Evolutionary conservation across 768 basidiomycete genomes (phyloP).

Genomic region (Leccinum rimulosum): DNA sequence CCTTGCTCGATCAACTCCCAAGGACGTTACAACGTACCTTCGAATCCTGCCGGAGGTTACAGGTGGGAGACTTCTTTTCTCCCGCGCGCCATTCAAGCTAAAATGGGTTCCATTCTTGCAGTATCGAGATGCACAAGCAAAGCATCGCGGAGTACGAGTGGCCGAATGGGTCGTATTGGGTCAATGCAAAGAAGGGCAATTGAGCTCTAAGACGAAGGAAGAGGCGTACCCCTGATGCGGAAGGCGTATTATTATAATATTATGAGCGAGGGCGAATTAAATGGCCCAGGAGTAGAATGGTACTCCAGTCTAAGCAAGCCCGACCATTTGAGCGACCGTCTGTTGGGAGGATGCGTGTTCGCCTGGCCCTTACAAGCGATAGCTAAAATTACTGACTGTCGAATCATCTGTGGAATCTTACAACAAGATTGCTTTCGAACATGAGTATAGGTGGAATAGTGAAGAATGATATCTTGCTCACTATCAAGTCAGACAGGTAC

Average conservation of each 20-base stretch:
- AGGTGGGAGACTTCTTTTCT: constrained; percentile 16
- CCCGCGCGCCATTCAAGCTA: neutral
- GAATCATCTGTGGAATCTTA: neutral
- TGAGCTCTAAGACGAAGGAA: constrained; percentile 1
- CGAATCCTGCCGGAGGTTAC: constrained; percentile 74
- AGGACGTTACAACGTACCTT: constrained; percentile 88
- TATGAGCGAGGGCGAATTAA: neutral
- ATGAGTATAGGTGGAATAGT: constrained; percentile 4
- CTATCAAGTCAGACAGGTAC: constrained; percentile 6
- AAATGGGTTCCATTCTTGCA: constrained; percentile 24
- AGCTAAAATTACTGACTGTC: neutral
- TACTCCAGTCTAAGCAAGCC: neutral
- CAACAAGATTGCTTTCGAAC: constrained; percentile 4
- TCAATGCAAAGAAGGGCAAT: constrained; percentile 2
- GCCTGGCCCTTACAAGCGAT: neutral
- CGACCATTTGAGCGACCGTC: neutral
- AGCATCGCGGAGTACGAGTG: constrained; percentile 84
- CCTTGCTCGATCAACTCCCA: constrained; percentile 84
- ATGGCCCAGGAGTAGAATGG: neutral
- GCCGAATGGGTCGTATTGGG: constrained; percentile 61
- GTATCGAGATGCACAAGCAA: constrained; percentile 83
- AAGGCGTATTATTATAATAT: constrained; percentile 3
- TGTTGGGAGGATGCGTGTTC: neutral
- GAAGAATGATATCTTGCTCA: constrained; percentile 7
- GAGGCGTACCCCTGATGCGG: neutral